Base-by-base conservation (phyloP, 805 yeast genomes). In the Kluyveromyces lactis region DNA sequence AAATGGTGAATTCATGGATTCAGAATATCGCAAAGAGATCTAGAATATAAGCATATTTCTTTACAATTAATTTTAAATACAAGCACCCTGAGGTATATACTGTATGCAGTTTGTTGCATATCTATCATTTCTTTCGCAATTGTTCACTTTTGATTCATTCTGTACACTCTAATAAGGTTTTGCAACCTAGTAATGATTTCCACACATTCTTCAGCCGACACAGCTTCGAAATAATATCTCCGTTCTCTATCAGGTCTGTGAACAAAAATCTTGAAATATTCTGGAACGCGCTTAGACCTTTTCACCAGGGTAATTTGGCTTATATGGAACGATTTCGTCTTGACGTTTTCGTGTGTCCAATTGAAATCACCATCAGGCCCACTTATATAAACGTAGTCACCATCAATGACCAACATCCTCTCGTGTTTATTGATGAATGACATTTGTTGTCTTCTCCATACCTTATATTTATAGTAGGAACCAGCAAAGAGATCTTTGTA, bases 401-500 rank as follows among this genome's bases (percentile, higher is more conserved):
- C 97, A 60, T 90, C 97, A 28, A 90, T 75, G 1, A 92, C 87
- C 24, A 90, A 67, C 1, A 87, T 75, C 50, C 92, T 76, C 50
- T 87, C 95, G 44, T 85, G 85, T 39, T 87, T 72, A 34, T 48
- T 55, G 42, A 83, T 75, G 47, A 90, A 79, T 0, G 94, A 79
- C 77, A 81, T 75, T 17, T 87, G 89, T 51, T 89, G 90, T 43
- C 92, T 75, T 52, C 97, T 71, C 84, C 86, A 85, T 0, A 90
- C 95, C 13, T 76, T 79, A 74, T 87, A 90, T 51, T 83, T 83
- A 54, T 81, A 81, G 54, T 86, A 86, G 4, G 86, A 77, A 3
- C 81, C 72, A 4, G 66, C 64, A 12, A 58, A 50, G 29, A 60
- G 42, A 36, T 56, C 64, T 42, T 56, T 60, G 38, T 52, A 57